phyloP scores from a whole-genome alignment of 306 rosid species.

The Glycine soja region DNA sequence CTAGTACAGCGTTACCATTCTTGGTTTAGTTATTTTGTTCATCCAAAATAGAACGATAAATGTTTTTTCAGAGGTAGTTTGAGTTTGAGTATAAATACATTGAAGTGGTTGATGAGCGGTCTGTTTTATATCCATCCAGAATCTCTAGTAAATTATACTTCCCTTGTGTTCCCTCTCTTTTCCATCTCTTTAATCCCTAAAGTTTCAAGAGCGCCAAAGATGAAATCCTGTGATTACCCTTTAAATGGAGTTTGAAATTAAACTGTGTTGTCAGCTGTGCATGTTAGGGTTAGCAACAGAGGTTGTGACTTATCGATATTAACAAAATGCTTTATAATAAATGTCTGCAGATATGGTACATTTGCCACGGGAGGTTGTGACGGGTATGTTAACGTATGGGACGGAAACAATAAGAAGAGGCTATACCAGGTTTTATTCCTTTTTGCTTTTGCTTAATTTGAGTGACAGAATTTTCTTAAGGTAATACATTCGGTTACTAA shows the following conservation, averaged over 20 bases:
- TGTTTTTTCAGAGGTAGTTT: not conserved
- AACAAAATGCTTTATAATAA: slow-evolving; percentile 30
- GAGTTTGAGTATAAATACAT: not conserved
- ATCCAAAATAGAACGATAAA: not conserved
- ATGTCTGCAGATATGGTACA: slow-evolving; percentile 80
- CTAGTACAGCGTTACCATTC: not conserved
- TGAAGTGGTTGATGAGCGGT: not conserved
- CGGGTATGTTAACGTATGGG: slow-evolving; percentile 98
- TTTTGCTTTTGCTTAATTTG: slow-evolving; percentile 1
- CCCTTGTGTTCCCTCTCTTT: not conserved
- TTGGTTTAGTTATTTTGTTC: slow-evolving; percentile 10
- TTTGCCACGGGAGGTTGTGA: slow-evolving; percentile 99
- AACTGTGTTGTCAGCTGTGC: not conserved
- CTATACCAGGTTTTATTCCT: slow-evolving; percentile 77
- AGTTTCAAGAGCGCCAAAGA: not conserved
- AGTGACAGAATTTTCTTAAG: not conserved
- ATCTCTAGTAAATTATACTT: not conserved
- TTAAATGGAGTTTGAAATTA: not conserved
- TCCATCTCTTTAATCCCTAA: not conserved
- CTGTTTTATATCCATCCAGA: not conserved
- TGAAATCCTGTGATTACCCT: not conserved
- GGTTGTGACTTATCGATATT: not conserved
- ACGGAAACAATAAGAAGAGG: slow-evolving; percentile 98
- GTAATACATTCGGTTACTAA: slow-evolving; percentile 33
- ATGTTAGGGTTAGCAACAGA: slow-evolving; percentile 10